Evolutionary conservation across 2,329 filamentous ascomycete genomes (phyloP), one percentile per base, ranked within the genome.

Genomic region (Aspergillus spinulosporus): DNA sequence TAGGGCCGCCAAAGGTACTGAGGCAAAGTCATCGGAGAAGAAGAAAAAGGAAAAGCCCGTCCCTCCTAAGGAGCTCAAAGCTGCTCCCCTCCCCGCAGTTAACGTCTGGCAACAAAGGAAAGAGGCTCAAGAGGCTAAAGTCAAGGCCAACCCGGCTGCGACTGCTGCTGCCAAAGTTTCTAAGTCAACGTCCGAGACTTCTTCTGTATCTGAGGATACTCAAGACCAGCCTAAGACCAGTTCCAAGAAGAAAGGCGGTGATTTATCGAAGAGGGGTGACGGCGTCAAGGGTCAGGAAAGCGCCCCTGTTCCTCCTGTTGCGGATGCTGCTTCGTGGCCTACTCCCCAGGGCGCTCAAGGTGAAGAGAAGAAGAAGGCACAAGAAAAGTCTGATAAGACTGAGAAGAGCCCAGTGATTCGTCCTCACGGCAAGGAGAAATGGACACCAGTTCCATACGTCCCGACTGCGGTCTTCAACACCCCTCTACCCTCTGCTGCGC

Each of bases 381-480:
- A 84, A 52, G 82, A 87, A 54, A 90, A 90, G 72, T 76, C 78
- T 5, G 76, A 74, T 52, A 74, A 78, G 32, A 78, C 84, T 21
- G 80, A 81, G 9, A 87, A 89, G 62, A 85, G 53, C 65, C 80
- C 68, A 65, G 72, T 64, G 65, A 84, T 78, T 73, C 87, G 82
- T 64, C 72, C 78, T 11, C 79, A 84, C 59, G 80, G 83, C 55
- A 95, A 95, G 78, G 86, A 89, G 66, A 90, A 92, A 68, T 97
- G 94, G 93, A 86, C 90, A 57, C 83, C 86, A 1, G 84, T 97
- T 56, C 85, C 88, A 34, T 93, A 92, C 67, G 90, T 90, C 9
- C 93, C 92, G 6, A 88, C 85, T 11, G 91, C 94, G 48, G 87
- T 87, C 56, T 97, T 96, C 74, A 88, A 90, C 71, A 97, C 94